Evolutionary conservation across 176 grass and related monocot species (phyloP).

Genomic region (Otatea glauca): DNA sequence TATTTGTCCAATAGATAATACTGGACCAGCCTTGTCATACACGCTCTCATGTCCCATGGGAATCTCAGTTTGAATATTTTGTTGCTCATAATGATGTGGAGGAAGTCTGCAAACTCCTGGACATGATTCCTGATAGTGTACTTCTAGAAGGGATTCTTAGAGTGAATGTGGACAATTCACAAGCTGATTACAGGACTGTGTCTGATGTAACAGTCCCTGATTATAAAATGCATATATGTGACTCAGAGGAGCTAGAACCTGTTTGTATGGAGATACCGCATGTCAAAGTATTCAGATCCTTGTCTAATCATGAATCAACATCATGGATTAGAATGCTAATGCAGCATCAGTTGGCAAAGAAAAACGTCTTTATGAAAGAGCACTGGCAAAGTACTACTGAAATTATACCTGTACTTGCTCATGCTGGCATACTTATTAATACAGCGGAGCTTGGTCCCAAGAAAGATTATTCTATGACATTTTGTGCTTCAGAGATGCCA

Average conservation of each 20-base stretch:
- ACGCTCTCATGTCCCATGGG: constrained; percentile 68
- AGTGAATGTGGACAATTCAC: constrained; percentile 63
- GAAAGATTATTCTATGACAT: constrained; percentile 51
- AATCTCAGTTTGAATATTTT: constrained; percentile 89
- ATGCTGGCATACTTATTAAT: constrained; percentile 67
- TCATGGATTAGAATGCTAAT: constrained; percentile 71
- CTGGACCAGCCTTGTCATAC: constrained; percentile 73
- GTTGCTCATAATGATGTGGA: constrained; percentile 65
- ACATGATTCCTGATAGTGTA: constrained; percentile 62
- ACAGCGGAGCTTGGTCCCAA: constrained; percentile 43
- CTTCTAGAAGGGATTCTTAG: constrained; percentile 74
- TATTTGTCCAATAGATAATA: constrained; percentile 67
- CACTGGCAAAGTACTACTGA: constrained; percentile 73
- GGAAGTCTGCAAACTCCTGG: constrained; percentile 63
- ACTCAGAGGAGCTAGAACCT: constrained; percentile 73
- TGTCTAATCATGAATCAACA: constrained; percentile 56
- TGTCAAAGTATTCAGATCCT: constrained; percentile 71
- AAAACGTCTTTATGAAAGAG: constrained; percentile 82
- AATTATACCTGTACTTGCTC: constrained; percentile 73
- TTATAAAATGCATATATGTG: constrained; percentile 72
- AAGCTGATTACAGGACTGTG: constrained; percentile 28
- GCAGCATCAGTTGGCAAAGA: constrained; percentile 79
- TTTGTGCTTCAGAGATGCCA: constrained; percentile 51
- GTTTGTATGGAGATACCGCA: constrained; percentile 70
- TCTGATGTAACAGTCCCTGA: constrained; percentile 44